phyloP scores from a whole-genome alignment of 2,329 filamentous ascomycete species.

The Moelleriella libera region DNA sequence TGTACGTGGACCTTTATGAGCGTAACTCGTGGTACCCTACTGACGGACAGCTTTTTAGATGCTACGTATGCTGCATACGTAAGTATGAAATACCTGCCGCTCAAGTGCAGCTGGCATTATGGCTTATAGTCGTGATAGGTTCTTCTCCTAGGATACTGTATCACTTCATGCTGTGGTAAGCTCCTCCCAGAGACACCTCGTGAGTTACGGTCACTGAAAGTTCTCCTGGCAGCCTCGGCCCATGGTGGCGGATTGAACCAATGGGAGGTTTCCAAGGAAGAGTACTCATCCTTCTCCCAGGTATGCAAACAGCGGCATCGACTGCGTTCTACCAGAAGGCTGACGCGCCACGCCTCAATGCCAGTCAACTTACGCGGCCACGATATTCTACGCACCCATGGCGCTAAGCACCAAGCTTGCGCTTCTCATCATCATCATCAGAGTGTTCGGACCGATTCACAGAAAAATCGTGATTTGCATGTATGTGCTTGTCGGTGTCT shows the following conservation, averaged over 20 bases:
- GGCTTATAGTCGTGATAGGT: slow-evolving; percentile 6
- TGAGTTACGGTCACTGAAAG: neutral
- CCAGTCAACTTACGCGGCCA: slow-evolving; percentile 25
- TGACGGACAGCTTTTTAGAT: slow-evolving; percentile 1
- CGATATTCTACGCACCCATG: slow-evolving; percentile 29
- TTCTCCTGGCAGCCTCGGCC: slow-evolving; percentile 6
- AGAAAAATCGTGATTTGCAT: slow-evolving; percentile 23
- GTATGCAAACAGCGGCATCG: slow-evolving; percentile 7
- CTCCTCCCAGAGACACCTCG: neutral
- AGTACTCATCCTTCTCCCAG: slow-evolving; percentile 19
- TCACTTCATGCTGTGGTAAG: slow-evolving; percentile 11
- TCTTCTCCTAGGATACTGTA: slow-evolving; percentile 14
- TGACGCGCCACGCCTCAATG: too few species aligned
- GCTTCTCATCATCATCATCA: slow-evolving; percentile 26
- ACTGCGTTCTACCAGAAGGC: neutral
- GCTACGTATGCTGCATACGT: slow-evolving; percentile 9
- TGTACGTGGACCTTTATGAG: slow-evolving; percentile 8
- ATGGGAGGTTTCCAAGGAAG: slow-evolving; percentile 14
- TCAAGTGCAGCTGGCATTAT: neutral
- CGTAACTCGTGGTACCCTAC: too few species aligned
- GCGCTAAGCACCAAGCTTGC: slow-evolving; percentile 27
- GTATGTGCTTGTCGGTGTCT: slow-evolving; percentile 20
- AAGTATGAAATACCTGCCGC: neutral
- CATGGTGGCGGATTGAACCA: slow-evolving; percentile 22
- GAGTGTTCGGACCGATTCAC: slow-evolving; percentile 25